Evolutionary conservation across 768 basidiomycete species (phyloP), one percentile per base, ranked within the genome.

Genomic region (Pluteus cervinus): DNA sequence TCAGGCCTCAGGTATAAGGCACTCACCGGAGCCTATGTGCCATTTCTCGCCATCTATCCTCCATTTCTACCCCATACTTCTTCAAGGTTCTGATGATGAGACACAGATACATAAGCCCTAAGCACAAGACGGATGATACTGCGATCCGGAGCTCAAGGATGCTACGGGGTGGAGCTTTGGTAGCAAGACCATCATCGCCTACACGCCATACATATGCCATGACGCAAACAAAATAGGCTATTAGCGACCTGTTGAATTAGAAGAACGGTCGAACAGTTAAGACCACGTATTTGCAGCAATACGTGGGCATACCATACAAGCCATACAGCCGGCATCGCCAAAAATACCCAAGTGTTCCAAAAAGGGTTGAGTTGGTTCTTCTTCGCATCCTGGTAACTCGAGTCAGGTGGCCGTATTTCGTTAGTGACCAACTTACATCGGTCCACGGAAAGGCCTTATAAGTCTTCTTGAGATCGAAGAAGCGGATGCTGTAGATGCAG

Each of bases 331-430:
- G 79, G 79, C 61, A 77, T 66, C 0, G 79, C 73, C 16, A 82
- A 62, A 9, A 81, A 42, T 1, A 82, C 71, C 77, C 79, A 80
- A 4, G 78, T 71, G 42, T 83, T 83, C 81, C 81, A 66, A 47
- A 52, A 58, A 5, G 58, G 54, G 1, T 40, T 38, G 0, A 54
- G 46, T 15, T 47, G 49, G 4, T 43, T 44, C 24, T 53, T 53
- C 24, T 71, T 69, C 7, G 76, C 70, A 49, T 81, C 79, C 76
- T 80, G 38, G 5, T 29, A 21, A 37, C 16, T 2, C 11, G 15
- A 31, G 6, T 23, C 22, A 11, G 23, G 32, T 7, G 26, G 16
- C 5, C 10, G 1, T 21, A 11, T 18, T 16, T 14, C 5, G 12
- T 29, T 7, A 6, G 26, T 10, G 5, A 10, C 15, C 8, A n/a